These are phyloP conservation scores for Globisporangium acanthophoron DNA, from an alignment of 352 stramenopile species.

Conservation along the genomic window DNA sequence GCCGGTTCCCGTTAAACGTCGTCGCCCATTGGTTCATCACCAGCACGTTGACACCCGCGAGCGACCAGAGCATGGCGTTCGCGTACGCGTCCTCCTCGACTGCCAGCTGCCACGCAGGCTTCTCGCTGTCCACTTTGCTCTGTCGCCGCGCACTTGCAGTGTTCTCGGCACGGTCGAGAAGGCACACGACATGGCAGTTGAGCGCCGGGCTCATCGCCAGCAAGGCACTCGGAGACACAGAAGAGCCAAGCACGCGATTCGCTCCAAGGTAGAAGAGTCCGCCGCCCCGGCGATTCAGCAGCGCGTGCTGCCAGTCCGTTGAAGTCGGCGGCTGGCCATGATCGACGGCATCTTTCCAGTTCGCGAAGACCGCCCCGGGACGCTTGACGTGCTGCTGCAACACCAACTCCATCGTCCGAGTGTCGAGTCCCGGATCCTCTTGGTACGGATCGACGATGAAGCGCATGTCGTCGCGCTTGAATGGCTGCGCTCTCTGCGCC, in stretches of 20 bases:
- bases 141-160: slow-evolving; percentile 60
- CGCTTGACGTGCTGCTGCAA: slow-evolving; percentile 37
- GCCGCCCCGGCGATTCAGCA: slow-evolving; percentile 48
- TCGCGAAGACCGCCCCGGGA: slow-evolving; percentile 17
- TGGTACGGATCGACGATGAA: slow-evolving; percentile 56
- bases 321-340: slow-evolving; percentile 52
- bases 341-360: slow-evolving; percentile 61
- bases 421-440: slow-evolving; percentile 39
- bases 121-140: slow-evolving; percentile 85
- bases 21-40: slow-evolving; percentile 79
- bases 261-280: slow-evolving; percentile 69
- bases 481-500: slow-evolving; percentile 40
- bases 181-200: slow-evolving; percentile 65
- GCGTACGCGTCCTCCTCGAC: slow-evolving; percentile 63
- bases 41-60: slow-evolving; percentile 71
- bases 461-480: slow-evolving; percentile 55
- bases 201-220: slow-evolving; percentile 59
- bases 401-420: slow-evolving; percentile 36
- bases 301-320: slow-evolving; percentile 64
- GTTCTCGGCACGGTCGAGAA: slow-evolving; percentile 83
- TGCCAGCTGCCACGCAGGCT: slow-evolving; percentile 43
- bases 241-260: slow-evolving; percentile 58
- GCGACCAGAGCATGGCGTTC: slow-evolving; percentile 63
- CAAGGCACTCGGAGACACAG: slow-evolving; percentile 31
- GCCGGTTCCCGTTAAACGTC: slow-evolving; percentile 72